These are phyloP conservation scores for Agastache rugosa DNA, from an alignment of 257 asterid species.

Conservation along the genomic window DNA sequence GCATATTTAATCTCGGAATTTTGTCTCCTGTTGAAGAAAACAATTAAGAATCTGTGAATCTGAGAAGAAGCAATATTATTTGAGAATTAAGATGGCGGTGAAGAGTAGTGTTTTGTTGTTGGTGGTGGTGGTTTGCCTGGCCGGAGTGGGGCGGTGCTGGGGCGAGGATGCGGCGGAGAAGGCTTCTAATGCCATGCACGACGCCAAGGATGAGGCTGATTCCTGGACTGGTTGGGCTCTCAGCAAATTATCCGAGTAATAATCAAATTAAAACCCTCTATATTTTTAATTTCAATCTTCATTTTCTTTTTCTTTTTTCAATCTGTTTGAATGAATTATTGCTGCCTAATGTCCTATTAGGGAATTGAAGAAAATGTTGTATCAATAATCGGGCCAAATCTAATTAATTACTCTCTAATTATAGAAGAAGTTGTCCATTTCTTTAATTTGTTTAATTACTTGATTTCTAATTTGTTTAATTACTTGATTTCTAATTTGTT, in stretches of 20 bases:
- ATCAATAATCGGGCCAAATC: too few relatives aligned
- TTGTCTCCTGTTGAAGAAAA: not conserved
- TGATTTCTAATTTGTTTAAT: not conserved
- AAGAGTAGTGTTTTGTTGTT: constrained; percentile 32
- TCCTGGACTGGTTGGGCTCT: constrained; percentile 60
- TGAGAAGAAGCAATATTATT: not conserved
- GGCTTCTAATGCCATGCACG: constrained; percentile 22
- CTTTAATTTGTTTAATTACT: not conserved
- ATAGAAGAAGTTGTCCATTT: too few relatives aligned
- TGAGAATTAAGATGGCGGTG: constrained; percentile 20
- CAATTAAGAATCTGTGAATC: not conserved
- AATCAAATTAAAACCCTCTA: not conserved
- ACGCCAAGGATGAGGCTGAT: constrained; percentile 41
- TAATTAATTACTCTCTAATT: too few relatives aligned
- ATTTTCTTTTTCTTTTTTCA: not conserved
- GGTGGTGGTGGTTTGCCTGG: constrained; percentile 32
- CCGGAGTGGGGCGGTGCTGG: constrained; percentile 38
- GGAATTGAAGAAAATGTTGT: too few relatives aligned
- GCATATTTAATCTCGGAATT: not conserved
- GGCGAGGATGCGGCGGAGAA: constrained; percentile 32
- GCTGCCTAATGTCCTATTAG: too few relatives aligned
- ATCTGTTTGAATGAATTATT: too few relatives aligned
- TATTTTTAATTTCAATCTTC: not conserved
- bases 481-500: not conserved
- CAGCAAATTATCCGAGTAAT: constrained; percentile 52